Percentiles rank a stretch among this genome's conserved stretches.
Conservation (phyloP, 306 rosid genomes). For the Lathyrus aphaca region DNA sequence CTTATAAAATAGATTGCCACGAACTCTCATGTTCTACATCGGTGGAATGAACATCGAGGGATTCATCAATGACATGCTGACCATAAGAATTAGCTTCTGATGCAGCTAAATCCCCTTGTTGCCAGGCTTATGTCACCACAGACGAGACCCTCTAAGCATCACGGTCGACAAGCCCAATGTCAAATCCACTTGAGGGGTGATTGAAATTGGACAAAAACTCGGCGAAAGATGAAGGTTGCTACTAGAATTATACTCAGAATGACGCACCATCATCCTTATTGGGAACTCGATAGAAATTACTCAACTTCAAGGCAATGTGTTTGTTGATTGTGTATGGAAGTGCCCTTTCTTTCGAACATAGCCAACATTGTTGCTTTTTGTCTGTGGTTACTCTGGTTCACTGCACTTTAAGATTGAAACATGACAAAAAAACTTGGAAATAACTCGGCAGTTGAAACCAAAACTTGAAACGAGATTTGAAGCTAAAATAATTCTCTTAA, state of each 20-base stretch:
- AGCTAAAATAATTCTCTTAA: too few relatives aligned
- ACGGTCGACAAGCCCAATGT: conserved; percentile 67
- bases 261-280: conserved; percentile 37
- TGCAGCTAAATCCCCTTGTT: conserved; percentile 34
- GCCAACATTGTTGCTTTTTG: too few relatives aligned
- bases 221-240: conserved; percentile 56
- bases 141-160: conserved; percentile 73
- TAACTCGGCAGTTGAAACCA: too few relatives aligned
- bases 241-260: conserved; percentile 34
- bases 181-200: conserved; percentile 46
- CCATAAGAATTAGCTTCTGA: conserved; percentile 21
- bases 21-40: too few relatives aligned
- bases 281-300: conserved; percentile 29
- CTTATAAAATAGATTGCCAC: too few relatives aligned
- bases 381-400: too few relatives aligned
- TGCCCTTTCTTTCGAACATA: conserved; percentile 45
- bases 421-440: too few relatives aligned
- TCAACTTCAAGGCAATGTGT: conserved; percentile 36
- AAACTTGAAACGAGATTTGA: too few relatives aligned
- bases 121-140: conserved; percentile 68
- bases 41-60: too few relatives aligned
- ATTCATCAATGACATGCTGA: too few relatives aligned
- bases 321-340: conserved; percentile 34
- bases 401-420: too few relatives aligned
- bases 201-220: conserved; percentile 46